Conservation (phyloP, 305 asterid genomes). For the Striga hermonthica region DNA sequence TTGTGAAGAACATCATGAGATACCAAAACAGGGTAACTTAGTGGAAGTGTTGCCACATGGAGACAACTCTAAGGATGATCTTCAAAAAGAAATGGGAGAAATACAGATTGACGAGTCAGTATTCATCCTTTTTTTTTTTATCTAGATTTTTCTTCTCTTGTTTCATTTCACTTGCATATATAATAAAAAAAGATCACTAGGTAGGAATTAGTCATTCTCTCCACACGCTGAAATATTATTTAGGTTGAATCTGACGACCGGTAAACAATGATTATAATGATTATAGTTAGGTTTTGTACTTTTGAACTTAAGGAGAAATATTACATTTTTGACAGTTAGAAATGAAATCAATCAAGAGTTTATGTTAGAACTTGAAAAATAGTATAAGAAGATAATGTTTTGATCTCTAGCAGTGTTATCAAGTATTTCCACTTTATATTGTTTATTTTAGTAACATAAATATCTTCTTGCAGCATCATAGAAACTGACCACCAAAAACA, state of each 20-base stretch:
- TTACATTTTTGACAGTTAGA: not conserved
- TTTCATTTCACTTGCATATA: slow-evolving; percentile 14
- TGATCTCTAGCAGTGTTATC: not conserved
- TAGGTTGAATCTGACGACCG: not conserved
- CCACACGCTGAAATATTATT: not conserved
- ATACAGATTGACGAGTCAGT: slow-evolving; percentile 46
- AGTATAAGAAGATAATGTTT: not conserved
- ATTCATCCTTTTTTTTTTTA: slow-evolving; percentile 14
- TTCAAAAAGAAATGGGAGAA: slow-evolving; percentile 23
- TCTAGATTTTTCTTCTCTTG: slow-evolving; percentile 22
- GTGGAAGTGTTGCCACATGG: too few species aligned
- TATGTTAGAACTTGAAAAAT: not conserved
- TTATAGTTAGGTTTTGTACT: not conserved
- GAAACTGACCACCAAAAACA: slow-evolving; percentile 30
- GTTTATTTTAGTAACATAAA: not conserved
- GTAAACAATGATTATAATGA: not conserved
- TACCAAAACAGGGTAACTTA: too few species aligned
- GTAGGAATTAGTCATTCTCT: not conserved
- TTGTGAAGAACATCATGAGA: slow-evolving; percentile 14
- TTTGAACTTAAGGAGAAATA: not conserved
- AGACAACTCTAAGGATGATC: too few species aligned
- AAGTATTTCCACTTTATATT: slow-evolving; percentile 8
- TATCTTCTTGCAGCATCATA: slow-evolving; percentile 36
- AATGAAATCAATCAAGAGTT: not conserved
- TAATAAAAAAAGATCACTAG: not conserved